These are phyloP conservation scores for Poa pratensis DNA, from an alignment of 176 grass and related monocot species.

Conservation along the genomic window DNA sequence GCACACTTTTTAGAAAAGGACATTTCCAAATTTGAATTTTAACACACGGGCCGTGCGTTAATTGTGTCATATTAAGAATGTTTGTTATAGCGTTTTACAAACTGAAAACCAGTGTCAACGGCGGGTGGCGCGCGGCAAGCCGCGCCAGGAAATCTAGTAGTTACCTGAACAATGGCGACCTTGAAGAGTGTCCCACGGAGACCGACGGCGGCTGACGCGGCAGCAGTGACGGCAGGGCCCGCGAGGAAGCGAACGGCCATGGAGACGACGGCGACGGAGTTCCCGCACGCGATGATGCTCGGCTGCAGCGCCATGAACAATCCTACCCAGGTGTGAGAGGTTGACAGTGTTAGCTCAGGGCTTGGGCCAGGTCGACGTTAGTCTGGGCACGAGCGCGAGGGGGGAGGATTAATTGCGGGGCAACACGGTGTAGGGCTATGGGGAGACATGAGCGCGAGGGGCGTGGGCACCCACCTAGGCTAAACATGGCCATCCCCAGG, in stretches of 20 bases:
- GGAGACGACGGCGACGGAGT: conserved; percentile 51
- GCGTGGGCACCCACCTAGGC: conserved; percentile 71
- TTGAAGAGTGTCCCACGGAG: conserved; percentile 62
- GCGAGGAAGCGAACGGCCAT: conserved; percentile 82
- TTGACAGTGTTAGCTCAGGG: conserved; percentile 18
- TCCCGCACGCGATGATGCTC: conserved; percentile 79
- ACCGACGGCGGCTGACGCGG: conserved; percentile 69
- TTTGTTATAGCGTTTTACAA: no score
- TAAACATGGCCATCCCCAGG: conserved; percentile 99
- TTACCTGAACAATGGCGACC: conserved; percentile 76
- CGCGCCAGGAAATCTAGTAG: no score
- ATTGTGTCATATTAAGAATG: no score
- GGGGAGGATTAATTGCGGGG: conserved; percentile 32
- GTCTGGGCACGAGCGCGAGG: neutral
- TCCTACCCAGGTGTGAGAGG: conserved; percentile 51
- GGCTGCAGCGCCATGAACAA: conserved; percentile 97
- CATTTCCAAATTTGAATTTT: no score
- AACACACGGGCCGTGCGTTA: no score
- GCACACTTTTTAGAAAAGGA: no score
- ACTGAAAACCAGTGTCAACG: no score
- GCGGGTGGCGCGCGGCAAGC: no score
- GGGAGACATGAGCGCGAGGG: conserved; percentile 50
- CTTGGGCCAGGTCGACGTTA: neutral
- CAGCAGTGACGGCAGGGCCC: conserved; percentile 80
- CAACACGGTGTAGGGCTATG: conserved; percentile 47